phyloP scores from a whole-genome alignment of 192 early-diverging fungal genomes.

The Podila horticola region DNA sequence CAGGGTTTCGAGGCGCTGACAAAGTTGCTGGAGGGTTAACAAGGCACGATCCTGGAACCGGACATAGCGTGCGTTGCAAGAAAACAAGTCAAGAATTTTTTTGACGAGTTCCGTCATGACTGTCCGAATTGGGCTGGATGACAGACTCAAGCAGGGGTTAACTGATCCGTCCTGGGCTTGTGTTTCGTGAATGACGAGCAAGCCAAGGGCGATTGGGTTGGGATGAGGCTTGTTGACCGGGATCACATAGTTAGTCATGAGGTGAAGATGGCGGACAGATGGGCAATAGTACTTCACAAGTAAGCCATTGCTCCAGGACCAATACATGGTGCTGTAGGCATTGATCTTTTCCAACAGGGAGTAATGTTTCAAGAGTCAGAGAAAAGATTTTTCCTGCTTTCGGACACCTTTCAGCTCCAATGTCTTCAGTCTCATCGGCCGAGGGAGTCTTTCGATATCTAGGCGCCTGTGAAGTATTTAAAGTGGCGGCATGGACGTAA shows the following conservation, averaged over 20 bases:
- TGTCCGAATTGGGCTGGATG: too few relatives aligned
- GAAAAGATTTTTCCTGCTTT: conserved; percentile 17
- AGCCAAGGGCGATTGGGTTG: too few relatives aligned
- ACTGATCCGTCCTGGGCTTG: not conserved
- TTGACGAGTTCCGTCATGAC: conserved; percentile 8
- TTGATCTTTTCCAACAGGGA: conserved; percentile 21
- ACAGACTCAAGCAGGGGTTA: not conserved
- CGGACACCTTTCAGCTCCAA: conserved; percentile 17
- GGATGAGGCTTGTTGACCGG: not conserved
- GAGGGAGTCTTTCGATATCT: not conserved
- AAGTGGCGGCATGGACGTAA: too few relatives aligned
- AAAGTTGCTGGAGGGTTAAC: conserved; percentile 7
- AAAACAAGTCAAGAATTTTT: conserved; percentile 13
- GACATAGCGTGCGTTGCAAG: conserved; percentile 26
- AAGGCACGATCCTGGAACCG: conserved; percentile 22
- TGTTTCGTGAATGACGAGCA: not conserved
- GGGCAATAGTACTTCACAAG: conserved; percentile 20
- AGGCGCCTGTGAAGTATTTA: not conserved
- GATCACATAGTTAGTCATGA: conserved; percentile 13
- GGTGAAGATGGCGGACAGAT: conserved; percentile 11
- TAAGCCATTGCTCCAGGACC: conserved; percentile 10
- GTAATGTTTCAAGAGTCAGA: conserved; percentile 1
- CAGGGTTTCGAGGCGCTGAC: conserved; percentile 9
- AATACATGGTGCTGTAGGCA: conserved; percentile 19
- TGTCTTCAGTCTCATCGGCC: not conserved